Evolutionary conservation across 176 grass and related monocot genomes (phyloP).

Genomic region (Triticum monococcum): DNA sequence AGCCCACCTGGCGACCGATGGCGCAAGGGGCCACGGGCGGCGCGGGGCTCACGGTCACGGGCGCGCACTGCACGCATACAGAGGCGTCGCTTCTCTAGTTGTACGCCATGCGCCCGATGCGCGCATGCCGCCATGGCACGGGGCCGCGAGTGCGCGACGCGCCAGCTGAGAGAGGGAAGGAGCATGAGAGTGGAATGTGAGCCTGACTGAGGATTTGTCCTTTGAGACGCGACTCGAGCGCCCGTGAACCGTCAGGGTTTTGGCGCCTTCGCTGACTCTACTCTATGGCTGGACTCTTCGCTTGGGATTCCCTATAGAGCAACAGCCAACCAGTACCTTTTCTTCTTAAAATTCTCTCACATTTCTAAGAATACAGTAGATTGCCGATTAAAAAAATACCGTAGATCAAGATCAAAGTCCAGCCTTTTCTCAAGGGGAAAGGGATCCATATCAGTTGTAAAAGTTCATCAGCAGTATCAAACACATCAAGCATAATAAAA

Average conservation of each 20-base stretch:
- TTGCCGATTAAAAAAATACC: no score
- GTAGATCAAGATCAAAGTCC: no score
- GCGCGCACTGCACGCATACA: neutral
- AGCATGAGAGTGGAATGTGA: neutral
- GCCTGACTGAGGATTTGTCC: neutral
- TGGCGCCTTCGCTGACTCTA: neutral
- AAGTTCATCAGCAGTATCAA: no score
- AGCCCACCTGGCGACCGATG: neutral
- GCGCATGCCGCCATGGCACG: neutral
- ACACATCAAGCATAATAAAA: no score
- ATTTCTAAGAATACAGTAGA: neutral
- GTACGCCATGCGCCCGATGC: neutral
- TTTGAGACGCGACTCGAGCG: neutral
- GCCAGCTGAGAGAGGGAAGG: neutral
- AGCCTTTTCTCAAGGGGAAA: no score
- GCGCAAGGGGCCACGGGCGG: neutral
- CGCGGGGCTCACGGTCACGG: neutral
- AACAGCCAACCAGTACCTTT: neutral
- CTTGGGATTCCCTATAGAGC: neutral
- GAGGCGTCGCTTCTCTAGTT: neutral
- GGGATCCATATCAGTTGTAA: no score
- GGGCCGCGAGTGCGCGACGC: no score
- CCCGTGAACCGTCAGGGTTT: slow-evolving; percentile 3
- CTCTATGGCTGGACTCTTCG: neutral
- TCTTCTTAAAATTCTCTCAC: neutral